Base-by-base conservation (phyloP, 108 stramenopile species). In the Pseudonitzschia multiseries region DNA sequence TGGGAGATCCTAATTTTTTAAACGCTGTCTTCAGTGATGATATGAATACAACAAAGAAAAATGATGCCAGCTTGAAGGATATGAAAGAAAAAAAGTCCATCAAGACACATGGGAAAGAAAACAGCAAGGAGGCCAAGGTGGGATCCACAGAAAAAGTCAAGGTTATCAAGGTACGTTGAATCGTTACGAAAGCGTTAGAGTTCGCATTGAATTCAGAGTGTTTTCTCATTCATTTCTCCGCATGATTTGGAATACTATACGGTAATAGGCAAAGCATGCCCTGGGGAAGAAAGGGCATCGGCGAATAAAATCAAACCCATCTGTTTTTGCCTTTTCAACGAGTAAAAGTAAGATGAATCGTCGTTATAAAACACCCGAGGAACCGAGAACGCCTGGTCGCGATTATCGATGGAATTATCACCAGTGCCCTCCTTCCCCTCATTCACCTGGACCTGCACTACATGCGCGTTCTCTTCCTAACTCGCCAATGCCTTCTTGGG, bases 1-100 rank as follows among this genome's bases (percentile, higher is more conserved):
- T 88, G 71, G 79, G 77, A 21, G 86, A 91, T 76, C 87, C 87
- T 10, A 74, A 75, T 26, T 91, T 88, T 66, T 61, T 92, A 27
- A 77, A 66, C 41, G 84, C 57, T 40, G 84, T 91, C 14, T 91
- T 91, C 64, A 86, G 78, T 54, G 73, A 67, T 21, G 71, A 78
- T 41, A 33, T 28, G 15, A 56, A 76, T 26, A 31, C n/a, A 21
- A 50, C 36, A 54, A 36, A 33, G 78, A 41, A 67, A 27, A 36
- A 41, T n/a, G 32, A 60, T 42, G 36, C 13, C 36, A n/a, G 12
- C 1, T 15, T 42, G 9, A 65, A 68, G 36, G 68, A 50, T 2
- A 62, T 72, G 8, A 63, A 63, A 62, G 51, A 27, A 52, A 72
- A 72, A 4, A 5, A 18, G 2, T 1, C 72, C 12, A 62, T 62